Conservation (phyloP, 1,284 basidiomycete genomes). For the Trichosporon sp. region DNA sequence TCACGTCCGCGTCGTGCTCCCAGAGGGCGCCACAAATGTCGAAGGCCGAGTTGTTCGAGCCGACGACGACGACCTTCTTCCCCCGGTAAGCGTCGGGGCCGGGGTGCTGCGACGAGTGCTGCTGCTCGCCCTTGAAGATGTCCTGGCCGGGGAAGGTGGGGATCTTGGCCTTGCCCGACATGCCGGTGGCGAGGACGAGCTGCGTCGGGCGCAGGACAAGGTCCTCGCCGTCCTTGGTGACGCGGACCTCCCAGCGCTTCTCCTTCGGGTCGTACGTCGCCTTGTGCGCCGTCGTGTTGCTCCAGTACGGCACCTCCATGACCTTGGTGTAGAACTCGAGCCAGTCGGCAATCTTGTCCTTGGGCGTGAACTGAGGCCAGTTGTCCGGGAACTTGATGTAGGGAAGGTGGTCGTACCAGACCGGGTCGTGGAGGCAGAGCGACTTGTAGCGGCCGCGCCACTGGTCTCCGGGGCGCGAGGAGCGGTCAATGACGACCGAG, state of each 20-base stretch:
- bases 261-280: slow-evolving; percentile 56
- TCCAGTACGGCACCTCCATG: slow-evolving; percentile 48
- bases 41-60: slow-evolving; percentile 33
- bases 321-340: slow-evolving; percentile 44
- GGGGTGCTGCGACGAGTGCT: slow-evolving; percentile 64
- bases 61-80: slow-evolving; percentile 50
- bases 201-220: slow-evolving; percentile 59
- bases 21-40: slow-evolving; percentile 39
- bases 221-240: slow-evolving; percentile 56
- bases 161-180: slow-evolving; percentile 31
- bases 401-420: slow-evolving; percentile 59
- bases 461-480: slow-evolving; percentile 53
- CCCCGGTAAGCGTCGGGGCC: slow-evolving; percentile 54
- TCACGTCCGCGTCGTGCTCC: slow-evolving; percentile 55
- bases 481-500: slow-evolving; percentile 53
- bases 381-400: slow-evolving; percentile 56
- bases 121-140: slow-evolving; percentile 61
- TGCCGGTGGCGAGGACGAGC: slow-evolving; percentile 34
- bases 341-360: slow-evolving; percentile 53
- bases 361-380: slow-evolving; percentile 67
- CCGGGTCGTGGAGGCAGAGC: slow-evolving; percentile 65
- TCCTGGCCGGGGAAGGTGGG: slow-evolving; percentile 49
- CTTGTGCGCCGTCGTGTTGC: slow-evolving; percentile 58
- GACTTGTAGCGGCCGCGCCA: slow-evolving; percentile 62
- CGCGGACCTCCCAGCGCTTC: slow-evolving; percentile 60